Conservation (phyloP, 345 rosid species). For the Erucastrum elatum region DNA sequence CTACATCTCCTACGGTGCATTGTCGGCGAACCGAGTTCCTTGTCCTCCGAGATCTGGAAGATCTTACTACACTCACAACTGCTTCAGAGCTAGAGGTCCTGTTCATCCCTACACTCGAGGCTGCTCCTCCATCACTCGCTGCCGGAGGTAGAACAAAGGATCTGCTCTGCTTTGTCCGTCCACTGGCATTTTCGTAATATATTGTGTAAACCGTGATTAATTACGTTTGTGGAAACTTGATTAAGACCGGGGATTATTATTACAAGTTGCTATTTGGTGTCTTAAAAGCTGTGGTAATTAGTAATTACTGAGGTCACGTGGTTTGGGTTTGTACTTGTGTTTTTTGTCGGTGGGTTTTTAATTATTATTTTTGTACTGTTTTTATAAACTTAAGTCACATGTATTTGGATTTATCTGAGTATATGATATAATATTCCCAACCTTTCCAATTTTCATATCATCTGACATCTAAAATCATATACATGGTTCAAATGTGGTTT, state of each 20-base stretch:
- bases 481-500: neutral
- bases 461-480: too few relatives aligned
- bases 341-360: constrained; percentile 31
- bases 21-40: constrained; percentile 77
- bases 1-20: constrained; percentile 90
- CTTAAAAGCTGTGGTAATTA: neutral
- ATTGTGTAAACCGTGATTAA: constrained; percentile 5
- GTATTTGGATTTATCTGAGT: constrained; percentile 23
- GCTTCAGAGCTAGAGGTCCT: constrained; percentile 60
- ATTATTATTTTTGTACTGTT: neutral
- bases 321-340: neutral
- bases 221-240: neutral
- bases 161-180: neutral
- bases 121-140: constrained; percentile 71
- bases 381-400: constrained; percentile 15
- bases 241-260: neutral
- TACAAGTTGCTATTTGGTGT: neutral
- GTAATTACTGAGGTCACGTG: neutral
- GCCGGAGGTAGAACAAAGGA: constrained; percentile 53
- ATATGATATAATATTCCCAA: neutral
- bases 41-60: constrained; percentile 96
- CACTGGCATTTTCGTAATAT: constrained; percentile 26
- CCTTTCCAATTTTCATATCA: neutral
- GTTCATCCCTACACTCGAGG: constrained; percentile 80
- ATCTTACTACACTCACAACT: constrained; percentile 86